Evolutionary conservation across 2,329 filamentous ascomycete species (phyloP).

Genomic region (Paraconiothyrium brasiliense): DNA sequence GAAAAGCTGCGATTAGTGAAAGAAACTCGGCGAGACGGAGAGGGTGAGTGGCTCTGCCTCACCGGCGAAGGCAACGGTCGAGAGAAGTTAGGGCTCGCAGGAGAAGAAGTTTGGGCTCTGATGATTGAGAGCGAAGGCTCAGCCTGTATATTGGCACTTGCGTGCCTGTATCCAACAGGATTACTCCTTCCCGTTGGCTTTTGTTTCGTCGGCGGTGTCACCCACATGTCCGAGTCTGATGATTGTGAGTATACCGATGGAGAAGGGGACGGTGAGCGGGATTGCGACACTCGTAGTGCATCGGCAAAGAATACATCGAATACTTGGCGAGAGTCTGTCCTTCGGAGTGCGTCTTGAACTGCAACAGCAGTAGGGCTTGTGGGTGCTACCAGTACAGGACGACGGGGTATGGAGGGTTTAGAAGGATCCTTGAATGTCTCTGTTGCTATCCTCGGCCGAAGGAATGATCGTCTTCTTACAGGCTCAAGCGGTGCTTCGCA

Average conservation of each 20-base stretch:
- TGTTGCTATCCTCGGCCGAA: slow-evolving; percentile 27
- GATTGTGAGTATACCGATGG: slow-evolving; percentile 14
- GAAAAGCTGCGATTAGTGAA: slow-evolving; percentile 4
- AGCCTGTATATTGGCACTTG: neutral
- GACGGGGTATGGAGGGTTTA: neutral
- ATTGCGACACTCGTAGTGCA: slow-evolving; percentile 5
- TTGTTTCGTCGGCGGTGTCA: slow-evolving; percentile 24
- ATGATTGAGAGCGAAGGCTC: neutral
- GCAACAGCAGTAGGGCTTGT: neutral
- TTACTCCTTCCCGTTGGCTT: slow-evolving; percentile 2
- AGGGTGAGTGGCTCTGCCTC: neutral
- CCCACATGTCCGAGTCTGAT: slow-evolving; percentile 27
- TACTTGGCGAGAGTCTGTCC: slow-evolving; percentile 16
- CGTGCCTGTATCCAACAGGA: neutral
- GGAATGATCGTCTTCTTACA: slow-evolving; percentile 13
- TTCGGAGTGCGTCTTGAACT: neutral
- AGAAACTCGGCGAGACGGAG: slow-evolving; percentile 3
- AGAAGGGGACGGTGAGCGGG: slow-evolving; percentile 13
- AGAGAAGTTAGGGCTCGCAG: neutral
- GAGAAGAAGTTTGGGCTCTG: neutral
- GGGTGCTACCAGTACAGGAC: neutral
- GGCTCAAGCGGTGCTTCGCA: slow-evolving; percentile 9
- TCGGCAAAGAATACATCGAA: slow-evolving; percentile 17
- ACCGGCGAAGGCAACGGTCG: neutral
- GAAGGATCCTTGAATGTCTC: slow-evolving; percentile 30